These are phyloP conservation scores for Spathaspora sp. DNA, from an alignment of 1,139 yeast genomes.

Conservation along the genomic window DNA sequence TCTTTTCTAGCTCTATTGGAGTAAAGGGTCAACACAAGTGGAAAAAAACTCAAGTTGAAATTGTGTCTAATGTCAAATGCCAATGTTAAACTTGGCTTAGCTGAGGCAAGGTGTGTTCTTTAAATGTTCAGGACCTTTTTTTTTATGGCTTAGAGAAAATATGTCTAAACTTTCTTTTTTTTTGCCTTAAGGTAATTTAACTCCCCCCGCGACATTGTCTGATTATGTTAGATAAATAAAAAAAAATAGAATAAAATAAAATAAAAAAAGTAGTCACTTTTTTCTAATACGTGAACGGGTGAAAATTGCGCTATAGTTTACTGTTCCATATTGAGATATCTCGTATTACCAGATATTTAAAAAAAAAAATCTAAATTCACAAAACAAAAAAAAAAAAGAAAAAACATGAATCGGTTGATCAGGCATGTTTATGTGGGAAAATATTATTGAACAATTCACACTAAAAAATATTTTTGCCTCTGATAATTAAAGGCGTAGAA, in stretches of 20 bases:
- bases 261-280: background rate
- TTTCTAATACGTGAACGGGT: background rate
- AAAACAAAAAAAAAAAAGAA: background rate
- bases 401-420: background rate
- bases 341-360: background rate
- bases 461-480: background rate
- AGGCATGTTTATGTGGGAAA: background rate
- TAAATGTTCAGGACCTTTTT: background rate
- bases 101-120: background rate
- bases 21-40: background rate
- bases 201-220: background rate
- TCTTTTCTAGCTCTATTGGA: background rate
- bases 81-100: slow-evolving; percentile 1
- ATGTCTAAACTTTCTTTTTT: slow-evolving; percentile 1
- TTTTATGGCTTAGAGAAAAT: background rate
- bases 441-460: slow-evolving; percentile 1
- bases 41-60: background rate
- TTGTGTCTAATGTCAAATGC: background rate
- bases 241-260: background rate
- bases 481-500: background rate
- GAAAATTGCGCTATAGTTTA: background rate
- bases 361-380: background rate
- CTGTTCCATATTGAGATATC: background rate
- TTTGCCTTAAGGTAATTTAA: background rate
- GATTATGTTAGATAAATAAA: background rate